phyloP scores from a whole-genome alignment of 495 filamentous ascomycete genomes.

The Achaetomiella virescens region DNA sequence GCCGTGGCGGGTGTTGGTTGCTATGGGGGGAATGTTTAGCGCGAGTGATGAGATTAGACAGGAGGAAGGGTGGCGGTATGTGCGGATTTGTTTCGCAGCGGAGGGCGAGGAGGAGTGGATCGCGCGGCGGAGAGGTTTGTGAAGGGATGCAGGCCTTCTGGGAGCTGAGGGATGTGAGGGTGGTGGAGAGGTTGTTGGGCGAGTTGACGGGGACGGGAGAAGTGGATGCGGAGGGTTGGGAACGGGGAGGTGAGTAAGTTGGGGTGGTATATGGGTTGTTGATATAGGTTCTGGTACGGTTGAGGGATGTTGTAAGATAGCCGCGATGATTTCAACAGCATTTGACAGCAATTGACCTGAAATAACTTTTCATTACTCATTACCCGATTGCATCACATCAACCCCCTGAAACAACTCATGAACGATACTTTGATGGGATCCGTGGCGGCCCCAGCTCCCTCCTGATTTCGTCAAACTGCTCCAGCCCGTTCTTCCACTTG shows the following conservation, averaged over 20 bases:
- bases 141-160: constrained; percentile 69
- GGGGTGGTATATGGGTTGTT: constrained; percentile 16
- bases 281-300: not conserved
- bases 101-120: constrained; percentile 62
- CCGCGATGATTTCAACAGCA: too few relatives aligned
- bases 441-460: constrained; percentile 71
- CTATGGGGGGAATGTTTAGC: constrained; percentile 65
- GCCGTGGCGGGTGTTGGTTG: constrained; percentile 59
- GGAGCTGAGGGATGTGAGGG: constrained; percentile 57
- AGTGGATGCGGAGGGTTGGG: not conserved
- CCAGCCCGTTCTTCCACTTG: constrained; percentile 70
- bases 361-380: not conserved
- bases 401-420: not conserved
- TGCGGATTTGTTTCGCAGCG: constrained; percentile 82
- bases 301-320: too few relatives aligned
- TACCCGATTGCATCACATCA: not conserved
- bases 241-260: constrained; percentile 5
- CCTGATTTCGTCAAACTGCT: constrained; percentile 86
- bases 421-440: constrained; percentile 17
- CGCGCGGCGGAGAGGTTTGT: constrained; percentile 55
- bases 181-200: constrained; percentile 49
- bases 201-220: constrained; percentile 9
- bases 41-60: constrained; percentile 51
- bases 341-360: too few relatives aligned
- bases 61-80: constrained; percentile 55